Evolutionary conservation across 306 rosid genomes (phyloP), one percentile per base, ranked within the genome.

Genomic region (Lathyrus sativus): DNA sequence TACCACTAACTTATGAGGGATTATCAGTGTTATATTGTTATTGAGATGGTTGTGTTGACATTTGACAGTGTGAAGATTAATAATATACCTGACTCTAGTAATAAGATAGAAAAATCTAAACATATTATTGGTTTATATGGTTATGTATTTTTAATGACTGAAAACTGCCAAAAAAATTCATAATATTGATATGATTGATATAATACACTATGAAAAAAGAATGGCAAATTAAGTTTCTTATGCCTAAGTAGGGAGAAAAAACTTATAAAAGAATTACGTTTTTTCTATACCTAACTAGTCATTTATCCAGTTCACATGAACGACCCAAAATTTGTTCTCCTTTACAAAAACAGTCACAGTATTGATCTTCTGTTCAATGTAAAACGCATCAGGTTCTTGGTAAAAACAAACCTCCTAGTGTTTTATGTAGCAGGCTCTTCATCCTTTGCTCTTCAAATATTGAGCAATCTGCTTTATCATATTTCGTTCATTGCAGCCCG

Each of bases 381-480:
- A 38, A 58, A 60, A 35, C 8, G 8, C 45, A 59, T 15, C 45
- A 26, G 3, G 31, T 4, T 41, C 64, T 59, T 18, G 41, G 26
- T n/a, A 7, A 46, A 50, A 38, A 45, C 44, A 12, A 12, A 56
- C 75, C 65, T 54, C 31, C 53, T 55, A 35, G 46, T 28, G 68
- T 19, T 19, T 19, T 44, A 26, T 44, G 75, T 9, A 68, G 58
- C 64, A 63, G 60, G 61, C 44, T 73, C 73, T 62, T 71, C 69
- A 39, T 11, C 26, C 73, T 62, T 50, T 72, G 72, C 76, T 76
- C 73, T 79, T 65, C 62, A 73, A 67, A 70, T 50, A 64, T 61
- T 53, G 69, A 81, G 76, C 69, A 74, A 50, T 70, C 58, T 77
- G 51, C 69, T 77, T 41, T 64, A 71, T 48, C 76, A 68, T 60